phyloP scores from a whole-genome alignment of 2,329 filamentous ascomycete species.

The Volutella citrinella region DNA sequence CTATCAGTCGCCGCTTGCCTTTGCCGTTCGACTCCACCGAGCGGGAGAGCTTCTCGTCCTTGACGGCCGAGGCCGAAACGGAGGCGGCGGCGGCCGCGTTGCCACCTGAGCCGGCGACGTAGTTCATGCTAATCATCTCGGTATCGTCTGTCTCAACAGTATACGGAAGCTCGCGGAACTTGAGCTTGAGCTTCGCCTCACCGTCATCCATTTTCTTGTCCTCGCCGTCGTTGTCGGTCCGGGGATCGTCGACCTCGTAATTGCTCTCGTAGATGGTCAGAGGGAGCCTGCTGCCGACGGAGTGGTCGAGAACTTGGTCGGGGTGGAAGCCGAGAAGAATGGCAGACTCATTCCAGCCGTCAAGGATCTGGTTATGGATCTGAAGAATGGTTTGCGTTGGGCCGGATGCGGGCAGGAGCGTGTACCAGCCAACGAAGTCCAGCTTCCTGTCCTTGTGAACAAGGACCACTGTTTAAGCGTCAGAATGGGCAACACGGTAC shows the following conservation, averaged over 20 bases:
- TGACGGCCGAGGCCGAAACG: too few species aligned
- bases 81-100: slow-evolving; percentile 67
- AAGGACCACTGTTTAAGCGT: slow-evolving; percentile 63
- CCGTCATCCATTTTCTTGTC: slow-evolving; percentile 72
- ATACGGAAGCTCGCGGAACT: slow-evolving; percentile 81
- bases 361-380: slow-evolving; percentile 75
- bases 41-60: slow-evolving; percentile 40
- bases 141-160: slow-evolving; percentile 91
- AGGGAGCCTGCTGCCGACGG: slow-evolving; percentile 76
- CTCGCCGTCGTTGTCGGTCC: slow-evolving; percentile 49
- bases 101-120: slow-evolving; percentile 79
- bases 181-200: slow-evolving; percentile 56
- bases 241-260: slow-evolving; percentile 65
- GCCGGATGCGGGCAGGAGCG: slow-evolving; percentile 68
- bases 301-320: slow-evolving; percentile 47
- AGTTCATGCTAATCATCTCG: slow-evolving; percentile 97
- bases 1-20: slow-evolving; percentile 46
- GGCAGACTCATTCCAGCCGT: slow-evolving; percentile 77
- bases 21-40: slow-evolving; percentile 49
- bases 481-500: not conserved
- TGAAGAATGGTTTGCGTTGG: slow-evolving; percentile 67
- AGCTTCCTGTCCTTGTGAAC: slow-evolving; percentile 83
- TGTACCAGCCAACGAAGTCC: slow-evolving; percentile 91
- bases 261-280: slow-evolving; percentile 88
- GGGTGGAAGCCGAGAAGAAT: slow-evolving; percentile 87